A percentile compares a stretch with the other conserved stretches of the same genome.
Evolutionary conservation across 352 stramenopile genomes (phyloP).

Genomic region (Phytophthora pistaciae): DNA sequence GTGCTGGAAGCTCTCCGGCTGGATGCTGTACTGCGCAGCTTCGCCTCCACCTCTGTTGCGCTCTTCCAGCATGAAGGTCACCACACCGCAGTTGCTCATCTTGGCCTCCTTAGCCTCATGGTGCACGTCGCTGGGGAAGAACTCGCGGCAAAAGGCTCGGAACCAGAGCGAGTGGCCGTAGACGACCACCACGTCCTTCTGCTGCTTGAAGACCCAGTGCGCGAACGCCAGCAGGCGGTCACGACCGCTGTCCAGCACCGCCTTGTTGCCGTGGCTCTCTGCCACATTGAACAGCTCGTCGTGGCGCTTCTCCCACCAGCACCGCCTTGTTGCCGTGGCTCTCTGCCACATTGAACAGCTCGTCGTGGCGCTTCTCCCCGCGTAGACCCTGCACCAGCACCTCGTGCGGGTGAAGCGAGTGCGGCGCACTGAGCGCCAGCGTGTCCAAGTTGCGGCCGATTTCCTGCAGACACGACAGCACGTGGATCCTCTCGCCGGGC

Average conservation of each 20-base stretch:
- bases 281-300: constrained; percentile 80
- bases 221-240: constrained; percentile 72
- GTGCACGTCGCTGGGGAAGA: constrained; percentile 52
- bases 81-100: constrained; percentile 81
- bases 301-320: constrained; percentile 51
- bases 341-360: constrained; percentile 80
- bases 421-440: constrained; percentile 71
- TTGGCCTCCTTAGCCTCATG: constrained; percentile 71
- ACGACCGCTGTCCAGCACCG: constrained; percentile 63
- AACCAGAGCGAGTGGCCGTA: constrained; percentile 92
- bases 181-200: constrained; percentile 73
- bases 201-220: constrained; percentile 69
- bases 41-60: constrained; percentile 31
- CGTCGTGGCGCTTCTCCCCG: constrained; percentile 58
- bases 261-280: constrained; percentile 88
- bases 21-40: constrained; percentile 41
- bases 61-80: constrained; percentile 70
- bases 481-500: constrained; percentile 72
- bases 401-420: constrained; percentile 41
- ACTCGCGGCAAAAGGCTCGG: constrained; percentile 84
- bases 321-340: constrained; percentile 88
- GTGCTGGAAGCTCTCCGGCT: constrained; percentile 59
- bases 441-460: constrained; percentile 89
- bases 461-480: constrained; percentile 87
- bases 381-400: constrained; percentile 38